Percentiles rank a stretch among this genome's conserved stretches.
Conservation (phyloP, 164 flowering plant genomes). For the Annona cherimola region DNA sequence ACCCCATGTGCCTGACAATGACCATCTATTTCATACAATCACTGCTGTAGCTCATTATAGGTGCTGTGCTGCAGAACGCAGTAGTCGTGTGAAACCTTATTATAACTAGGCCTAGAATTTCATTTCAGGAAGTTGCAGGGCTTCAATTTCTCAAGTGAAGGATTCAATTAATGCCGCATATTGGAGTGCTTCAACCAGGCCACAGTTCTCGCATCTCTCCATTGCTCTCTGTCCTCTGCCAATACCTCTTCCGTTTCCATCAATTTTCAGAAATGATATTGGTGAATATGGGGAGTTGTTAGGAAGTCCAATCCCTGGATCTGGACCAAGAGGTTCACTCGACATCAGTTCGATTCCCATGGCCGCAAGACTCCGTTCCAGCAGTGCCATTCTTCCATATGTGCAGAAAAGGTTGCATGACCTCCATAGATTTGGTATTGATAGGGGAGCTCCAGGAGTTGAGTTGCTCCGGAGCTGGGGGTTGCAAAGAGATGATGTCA, state of each 20-base stretch:
- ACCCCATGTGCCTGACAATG: not conserved
- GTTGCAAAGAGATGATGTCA: slow-evolving; percentile 67
- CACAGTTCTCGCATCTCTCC: slow-evolving; percentile 71
- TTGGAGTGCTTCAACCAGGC: slow-evolving; percentile 29
- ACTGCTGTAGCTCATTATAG: not conserved
- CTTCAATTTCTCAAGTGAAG: slow-evolving; percentile 56
- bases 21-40: not conserved
- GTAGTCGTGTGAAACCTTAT: not conserved
- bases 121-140: slow-evolving; percentile 43
- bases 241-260: slow-evolving; percentile 83
- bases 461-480: slow-evolving; percentile 71
- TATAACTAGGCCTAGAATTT: not conserved
- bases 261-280: slow-evolving; percentile 53
- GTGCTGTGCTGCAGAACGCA: not conserved
- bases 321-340: slow-evolving; percentile 56
- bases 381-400: slow-evolving; percentile 66
- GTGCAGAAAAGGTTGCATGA: slow-evolving; percentile 50
- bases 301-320: slow-evolving; percentile 29
- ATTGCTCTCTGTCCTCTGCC: slow-evolving; percentile 81
- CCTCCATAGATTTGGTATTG: slow-evolving; percentile 54
- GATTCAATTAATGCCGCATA: slow-evolving; percentile 49
- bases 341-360: slow-evolving; percentile 79
- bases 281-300: slow-evolving; percentile 65
- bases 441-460: slow-evolving; percentile 58
- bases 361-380: slow-evolving; percentile 85